Conservation (phyloP, 2,329 filamentous ascomycete genomes). For the Gremmenia infestans region DNA sequence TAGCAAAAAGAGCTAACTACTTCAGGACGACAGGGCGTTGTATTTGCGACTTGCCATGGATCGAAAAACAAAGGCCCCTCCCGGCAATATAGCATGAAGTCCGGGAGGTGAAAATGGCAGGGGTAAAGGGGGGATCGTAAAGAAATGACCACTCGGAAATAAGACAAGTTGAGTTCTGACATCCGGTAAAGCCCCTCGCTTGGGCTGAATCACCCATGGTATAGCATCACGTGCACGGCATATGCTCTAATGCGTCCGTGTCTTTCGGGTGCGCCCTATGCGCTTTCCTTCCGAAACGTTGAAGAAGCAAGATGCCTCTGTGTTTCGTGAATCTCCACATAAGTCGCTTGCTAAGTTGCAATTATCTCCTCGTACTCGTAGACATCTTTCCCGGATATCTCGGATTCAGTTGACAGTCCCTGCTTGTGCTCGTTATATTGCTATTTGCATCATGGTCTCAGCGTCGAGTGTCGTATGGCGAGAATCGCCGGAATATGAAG, state of each 20-base stretch:
- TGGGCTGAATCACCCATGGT: too few species aligned
- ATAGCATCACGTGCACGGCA: too few species aligned
- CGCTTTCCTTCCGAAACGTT: too few species aligned
- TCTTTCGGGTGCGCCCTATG: too few species aligned
- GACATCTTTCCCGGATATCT: background rate
- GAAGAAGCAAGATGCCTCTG: too few species aligned
- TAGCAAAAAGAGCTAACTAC: too few species aligned
- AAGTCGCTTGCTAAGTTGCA: background rate
- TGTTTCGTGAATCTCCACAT: too few species aligned
- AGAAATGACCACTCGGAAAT: background rate
- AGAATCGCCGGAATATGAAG: conserved; percentile 30
- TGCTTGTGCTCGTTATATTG: background rate
- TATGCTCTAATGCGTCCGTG: too few species aligned
- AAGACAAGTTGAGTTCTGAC: background rate
- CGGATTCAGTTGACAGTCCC: background rate
- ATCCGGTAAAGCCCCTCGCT: background rate
- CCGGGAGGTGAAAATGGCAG: background rate
- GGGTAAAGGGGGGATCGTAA: background rate
- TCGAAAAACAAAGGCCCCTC: background rate
- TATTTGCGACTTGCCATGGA: background rate
- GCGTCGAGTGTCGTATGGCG: background rate
- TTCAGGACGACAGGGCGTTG: background rate
- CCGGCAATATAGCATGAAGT: background rate
- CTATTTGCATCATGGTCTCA: background rate
- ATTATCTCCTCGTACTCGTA: background rate